Base-by-base conservation (phyloP, 257 asterid species). In the Solanum sitiens region DNA sequence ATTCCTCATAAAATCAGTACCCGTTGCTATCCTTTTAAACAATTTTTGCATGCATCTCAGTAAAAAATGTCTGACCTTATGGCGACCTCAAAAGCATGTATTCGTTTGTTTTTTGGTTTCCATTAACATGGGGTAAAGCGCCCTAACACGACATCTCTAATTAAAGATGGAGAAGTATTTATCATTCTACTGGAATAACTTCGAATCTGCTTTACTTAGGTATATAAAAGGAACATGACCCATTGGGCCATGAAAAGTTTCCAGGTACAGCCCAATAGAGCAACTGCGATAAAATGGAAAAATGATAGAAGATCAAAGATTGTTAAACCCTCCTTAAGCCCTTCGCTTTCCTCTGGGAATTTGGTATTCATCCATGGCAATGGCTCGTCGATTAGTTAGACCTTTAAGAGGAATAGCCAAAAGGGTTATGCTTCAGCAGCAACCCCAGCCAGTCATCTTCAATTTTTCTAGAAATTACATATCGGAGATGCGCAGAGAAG, bases 401-500 rank as follows among this genome's bases (percentile, higher is more conserved):
- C 88, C 88, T 14, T 67, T 89, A 30, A 73, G 88, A 35, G 87
- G 91, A 76, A 53, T 86, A 6, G 37, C 35, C 15, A 7, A 65
- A 45, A 68, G 88, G 32, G 85, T 87, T 50, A 83, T 88, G 63
- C 92, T 84, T 56, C 88, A 67, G 50, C 89, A 61, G 14, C 85
- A 67, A 53, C 85, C 21, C 2, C 47, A 45, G 25, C 56, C 83
- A 30, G 33, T 63, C 10, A 80, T 45, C 18, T 88, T 67, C 25
- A 56, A 84, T 63, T 86, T 91, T 8, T 87, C 89, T 80, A 89
- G 96, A 91, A 94, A 87, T 88, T 92, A 91, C 90, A 86, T 89
- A 50, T 68, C 95, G 56, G 98, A 94, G 84, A 92, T 97, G 99
- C 94, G 95, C 18, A 95, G 92, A 73, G 92, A 93, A 80, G 98